Base-by-base conservation (phyloP, 257 asterid genomes). In the Craterostigma plantagineum region DNA sequence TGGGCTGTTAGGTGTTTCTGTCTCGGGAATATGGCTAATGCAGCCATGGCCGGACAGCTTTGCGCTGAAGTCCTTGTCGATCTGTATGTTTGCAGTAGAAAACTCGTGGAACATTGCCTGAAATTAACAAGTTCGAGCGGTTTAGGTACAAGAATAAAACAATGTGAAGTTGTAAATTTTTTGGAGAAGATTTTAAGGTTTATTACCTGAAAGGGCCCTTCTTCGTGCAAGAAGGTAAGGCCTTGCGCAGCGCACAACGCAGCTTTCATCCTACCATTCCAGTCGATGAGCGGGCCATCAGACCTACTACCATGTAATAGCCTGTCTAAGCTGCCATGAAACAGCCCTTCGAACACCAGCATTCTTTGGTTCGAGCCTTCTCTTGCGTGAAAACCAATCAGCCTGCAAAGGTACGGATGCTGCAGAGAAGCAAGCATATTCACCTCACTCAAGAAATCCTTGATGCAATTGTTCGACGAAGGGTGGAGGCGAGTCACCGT, bases 31-130 rank as follows among this genome's bases (percentile, higher is more conserved):
- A 68, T 70, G 92, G 53, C 71, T 66, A 57, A 85, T 57, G 73
- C 92, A 75, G 42, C 96, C 96, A 68, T 80, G 80, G 57, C 96
- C 96, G 13, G 96, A 81, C 43, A 85, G 91, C 64, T 81, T 85
- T 37, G 94, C 86, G 44, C 92, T 85, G 42, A 81, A 85, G 60
- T 85, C 94, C 61, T 85, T 85, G 69, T 85, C 96, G 27, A 85
- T 78, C 55, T 85, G 96, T 63, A 85, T 63, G 65, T 77, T 72
- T 36, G 78, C 75, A 33, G 96, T 75, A 37, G 96, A 81, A 63
- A 85, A 74, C 52, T 85, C 96, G 45, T 80, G 92, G 65, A 81
- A 85, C 96, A 85, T 85, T 40, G 96, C 96, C 96, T 83, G 80
- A 55, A 14, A 35, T 40, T 34, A 52, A 53, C 52, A 37, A 57